Conservation (phyloP, 768 basidiomycete species). For the Leucosporidium creatinivorum region DNA sequence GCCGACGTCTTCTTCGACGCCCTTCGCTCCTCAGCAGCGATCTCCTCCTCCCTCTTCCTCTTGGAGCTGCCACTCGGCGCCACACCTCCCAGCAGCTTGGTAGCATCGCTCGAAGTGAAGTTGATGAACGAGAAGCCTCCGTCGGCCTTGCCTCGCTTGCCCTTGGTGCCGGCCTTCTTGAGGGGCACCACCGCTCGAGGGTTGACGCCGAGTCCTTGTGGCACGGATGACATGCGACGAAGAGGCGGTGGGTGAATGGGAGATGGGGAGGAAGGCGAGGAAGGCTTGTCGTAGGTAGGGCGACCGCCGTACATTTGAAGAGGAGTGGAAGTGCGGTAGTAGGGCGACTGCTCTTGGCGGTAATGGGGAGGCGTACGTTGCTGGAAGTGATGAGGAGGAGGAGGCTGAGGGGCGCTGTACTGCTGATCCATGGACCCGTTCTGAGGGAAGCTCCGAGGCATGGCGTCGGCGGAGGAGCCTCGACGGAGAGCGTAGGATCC, state of each 20-base stretch:
- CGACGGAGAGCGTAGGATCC: too few species aligned
- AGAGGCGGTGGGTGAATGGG: neutral
- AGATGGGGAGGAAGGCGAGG: neutral
- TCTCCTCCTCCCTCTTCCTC: conserved; percentile 17
- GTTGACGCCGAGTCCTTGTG: neutral
- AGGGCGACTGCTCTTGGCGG: too few species aligned
- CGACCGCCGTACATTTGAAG: too few species aligned
- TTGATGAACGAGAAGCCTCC: conserved; percentile 25
- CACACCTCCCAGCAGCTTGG: conserved; percentile 12
- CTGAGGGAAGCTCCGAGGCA: too few species aligned
- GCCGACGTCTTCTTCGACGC: too few species aligned
- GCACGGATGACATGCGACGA: neutral
- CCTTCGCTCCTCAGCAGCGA: too few species aligned
- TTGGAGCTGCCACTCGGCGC: conserved; percentile 24
- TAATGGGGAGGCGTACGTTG: too few species aligned
- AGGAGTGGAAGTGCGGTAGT: too few species aligned
- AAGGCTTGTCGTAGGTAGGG: neutral
- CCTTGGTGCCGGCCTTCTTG: neutral
- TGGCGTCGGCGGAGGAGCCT: too few species aligned
- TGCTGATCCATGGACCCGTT: too few species aligned
- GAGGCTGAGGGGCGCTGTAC: too few species aligned
- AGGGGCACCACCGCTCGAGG: neutral
- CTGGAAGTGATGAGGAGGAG: too few species aligned
- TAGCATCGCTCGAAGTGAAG: conserved; percentile 17
- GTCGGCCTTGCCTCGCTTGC: conserved; percentile 2